phyloP scores from a whole-genome alignment of 805 yeast species.

The Candida xiaguanensis region DNA sequence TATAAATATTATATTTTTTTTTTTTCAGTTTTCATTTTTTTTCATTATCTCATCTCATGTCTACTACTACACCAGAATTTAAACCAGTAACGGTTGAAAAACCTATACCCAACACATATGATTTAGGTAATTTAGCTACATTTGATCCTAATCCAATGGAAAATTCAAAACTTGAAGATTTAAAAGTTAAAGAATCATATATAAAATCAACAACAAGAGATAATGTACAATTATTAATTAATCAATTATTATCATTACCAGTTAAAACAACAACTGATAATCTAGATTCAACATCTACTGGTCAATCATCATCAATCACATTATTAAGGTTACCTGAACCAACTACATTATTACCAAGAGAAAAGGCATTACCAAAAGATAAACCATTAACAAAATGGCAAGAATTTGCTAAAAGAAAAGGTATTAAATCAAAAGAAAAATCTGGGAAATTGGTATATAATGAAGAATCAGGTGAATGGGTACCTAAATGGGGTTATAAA shows the following conservation, averaged over 20 bases:
- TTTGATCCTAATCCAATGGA: conserved; percentile 89
- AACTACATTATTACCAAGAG: conserved; percentile 80
- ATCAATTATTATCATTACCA: conserved; percentile 88
- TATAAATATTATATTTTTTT: background rate
- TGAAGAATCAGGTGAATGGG: conserved; percentile 92
- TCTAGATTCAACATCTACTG: conserved; percentile 47
- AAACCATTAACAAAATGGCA: conserved; percentile 97
- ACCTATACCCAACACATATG: conserved; percentile 84
- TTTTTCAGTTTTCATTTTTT: background rate
- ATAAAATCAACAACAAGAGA: conserved; percentile 75
- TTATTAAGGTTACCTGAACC: conserved; percentile 85
- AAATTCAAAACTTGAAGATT: conserved; percentile 47
- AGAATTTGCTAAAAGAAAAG: conserved; percentile 91
- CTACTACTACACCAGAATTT: conserved; percentile 18
- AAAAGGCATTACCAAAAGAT: conserved; percentile 89
- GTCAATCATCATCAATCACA: conserved; percentile 72
- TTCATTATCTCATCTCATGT: conserved; percentile 4
- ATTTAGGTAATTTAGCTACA: conserved; percentile 85
- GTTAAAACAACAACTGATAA: conserved; percentile 81
- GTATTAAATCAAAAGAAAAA: conserved; percentile 85
- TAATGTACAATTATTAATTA: conserved; percentile 85
- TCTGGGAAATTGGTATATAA: conserved; percentile 87
- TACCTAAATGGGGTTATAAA: conserved; percentile 96
- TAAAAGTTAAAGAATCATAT: conserved; percentile 56
- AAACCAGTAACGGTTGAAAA: conserved; percentile 88